Evolutionary conservation across 352 stramenopile genomes (phyloP).

Genomic region (Phytophthora sojae): DNA sequence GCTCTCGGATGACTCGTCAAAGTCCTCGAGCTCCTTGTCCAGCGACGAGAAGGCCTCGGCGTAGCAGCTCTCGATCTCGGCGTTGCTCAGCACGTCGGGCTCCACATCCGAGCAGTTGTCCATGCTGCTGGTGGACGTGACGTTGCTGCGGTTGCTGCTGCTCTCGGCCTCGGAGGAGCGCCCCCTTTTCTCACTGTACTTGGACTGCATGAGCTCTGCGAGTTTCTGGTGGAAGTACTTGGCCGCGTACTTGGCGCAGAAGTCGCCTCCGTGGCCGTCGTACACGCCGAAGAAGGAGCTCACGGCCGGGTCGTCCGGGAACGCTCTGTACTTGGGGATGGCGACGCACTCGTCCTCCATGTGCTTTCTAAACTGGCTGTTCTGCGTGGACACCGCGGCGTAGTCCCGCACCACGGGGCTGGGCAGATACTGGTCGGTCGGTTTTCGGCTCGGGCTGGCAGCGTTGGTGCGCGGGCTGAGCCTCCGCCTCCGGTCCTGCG

Average conservation of each 20-base stretch:
- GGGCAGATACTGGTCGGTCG: conserved; percentile 33
- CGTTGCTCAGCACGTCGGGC: conserved; percentile 55
- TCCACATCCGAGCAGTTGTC: conserved; percentile 45
- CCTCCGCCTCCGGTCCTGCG: conserved; percentile 23
- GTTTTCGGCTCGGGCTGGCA: conserved; percentile 11
- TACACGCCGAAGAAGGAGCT: conserved; percentile 88
- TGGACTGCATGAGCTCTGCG: conserved; percentile 50
- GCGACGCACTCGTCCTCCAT: conserved; percentile 90
- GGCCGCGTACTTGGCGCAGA: conserved; percentile 83
- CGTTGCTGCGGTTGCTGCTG: conserved; percentile 52
- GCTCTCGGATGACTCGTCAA: conserved; percentile 71
- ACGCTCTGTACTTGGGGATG: conserved; percentile 71
- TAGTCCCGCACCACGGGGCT: conserved; percentile 71
- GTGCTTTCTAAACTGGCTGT: conserved; percentile 78
- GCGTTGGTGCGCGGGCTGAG: conserved; percentile 7
- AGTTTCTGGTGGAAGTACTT: conserved; percentile 73
- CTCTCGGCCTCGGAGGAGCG: conserved; percentile 38
- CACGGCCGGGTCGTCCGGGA: conserved; percentile 62
- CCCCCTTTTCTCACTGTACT: conserved; percentile 46
- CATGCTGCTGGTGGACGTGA: conserved; percentile 61
- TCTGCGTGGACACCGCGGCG: conserved; percentile 79
- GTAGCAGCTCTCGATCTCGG: conserved; percentile 74
- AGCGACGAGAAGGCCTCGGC: conserved; percentile 64
- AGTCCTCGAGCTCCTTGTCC: conserved; percentile 70
- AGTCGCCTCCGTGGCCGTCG: conserved; percentile 81